Evolutionary conservation across 2,329 filamentous ascomycete species (phyloP).

Genomic region (Ophiostoma quercus): DNA sequence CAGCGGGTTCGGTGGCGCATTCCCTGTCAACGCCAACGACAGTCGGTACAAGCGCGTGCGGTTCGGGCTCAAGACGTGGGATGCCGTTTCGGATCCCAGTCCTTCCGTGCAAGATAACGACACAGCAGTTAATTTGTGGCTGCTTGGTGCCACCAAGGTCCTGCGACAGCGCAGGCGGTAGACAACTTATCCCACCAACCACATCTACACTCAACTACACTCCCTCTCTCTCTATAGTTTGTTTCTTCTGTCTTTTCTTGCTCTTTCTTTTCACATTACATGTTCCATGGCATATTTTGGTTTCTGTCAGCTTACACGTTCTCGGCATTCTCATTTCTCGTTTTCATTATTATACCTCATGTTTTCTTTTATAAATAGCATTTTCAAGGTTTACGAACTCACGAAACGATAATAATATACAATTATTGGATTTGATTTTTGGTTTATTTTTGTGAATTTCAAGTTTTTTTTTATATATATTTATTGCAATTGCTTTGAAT

Average conservation of each 20-base stretch:
- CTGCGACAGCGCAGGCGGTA: conserved; percentile 25
- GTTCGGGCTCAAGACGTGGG: conserved; percentile 28
- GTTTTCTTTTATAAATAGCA: conserved; percentile 13
- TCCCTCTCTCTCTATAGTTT: neutral
- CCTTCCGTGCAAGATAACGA: conserved; percentile 28
- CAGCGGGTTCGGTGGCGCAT: conserved; percentile 18
- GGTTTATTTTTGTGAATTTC: too few species aligned
- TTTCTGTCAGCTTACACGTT: conserved; percentile 11
- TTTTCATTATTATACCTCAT: conserved; percentile 1
- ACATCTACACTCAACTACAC: neutral
- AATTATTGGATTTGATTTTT: neutral
- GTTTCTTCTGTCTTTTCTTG: neutral
- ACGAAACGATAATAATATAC: conserved; percentile 7
- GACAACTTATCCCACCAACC: neutral
- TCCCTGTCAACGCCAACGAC: conserved; percentile 7
- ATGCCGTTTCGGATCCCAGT: conserved; percentile 28
- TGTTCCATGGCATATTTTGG: conserved; percentile 10
- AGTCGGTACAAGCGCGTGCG: conserved; percentile 24
- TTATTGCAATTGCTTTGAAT: too few species aligned
- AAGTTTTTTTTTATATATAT: too few species aligned
- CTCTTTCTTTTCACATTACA: neutral
- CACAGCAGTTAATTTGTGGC: conserved; percentile 29
- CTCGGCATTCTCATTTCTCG: conserved; percentile 13
- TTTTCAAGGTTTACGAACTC: conserved; percentile 10
- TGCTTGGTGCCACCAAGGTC: conserved; percentile 28